Base-by-base conservation (phyloP, 1,284 basidiomycete genomes). In the Pterulicium gracile region DNA sequence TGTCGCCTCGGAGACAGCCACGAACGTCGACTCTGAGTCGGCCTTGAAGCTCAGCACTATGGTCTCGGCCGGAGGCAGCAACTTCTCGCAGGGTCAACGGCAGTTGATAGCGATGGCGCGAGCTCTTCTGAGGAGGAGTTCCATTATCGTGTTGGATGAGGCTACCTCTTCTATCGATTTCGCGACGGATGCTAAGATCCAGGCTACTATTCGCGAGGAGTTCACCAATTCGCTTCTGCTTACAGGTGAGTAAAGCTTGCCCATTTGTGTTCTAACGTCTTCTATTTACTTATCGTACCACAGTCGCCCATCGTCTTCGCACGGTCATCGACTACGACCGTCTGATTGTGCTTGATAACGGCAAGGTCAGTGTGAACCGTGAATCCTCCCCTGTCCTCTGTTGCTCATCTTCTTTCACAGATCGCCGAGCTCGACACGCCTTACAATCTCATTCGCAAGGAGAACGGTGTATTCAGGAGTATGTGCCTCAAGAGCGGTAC, bases 401-500 rank as follows among this genome's bases (percentile, higher is more conserved):
- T 18, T 4, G 39, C 44, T 22, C 32, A 21, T 27, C 19, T 15
- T 42, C 19, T n/a, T 7, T 17, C 21, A 5, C 46, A 75, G 67
- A 66, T 92, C 34, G 78, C 69, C 4, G 91, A 95, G 61, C 85
- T 86, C 51, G 92, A 91, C 58, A 89, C 88, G 0, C 91, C 91
- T 0, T 72, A 74, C 60, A 80, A 78, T 46, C 63, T 93, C 52
- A 79, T 93, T 15, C 70, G 74, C 42, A 85, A 81, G 53, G 76
- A 85, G 45, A 73, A 72, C 39, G 83, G 88, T 0, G 72, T 86
- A 14, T 92, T 92, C 64, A 73, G 84, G 53, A 72, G 65, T 22
- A 84, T 93, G 77, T 91, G 88, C 54, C 62, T 89, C 52, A 85
- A 88, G 64, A 90, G 84, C 48, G 88, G 88, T 19, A 79, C 77